These are phyloP conservation scores for Penicillium freii DNA, from an alignment of 2,329 filamentous ascomycete genomes.

Conservation along the genomic window DNA sequence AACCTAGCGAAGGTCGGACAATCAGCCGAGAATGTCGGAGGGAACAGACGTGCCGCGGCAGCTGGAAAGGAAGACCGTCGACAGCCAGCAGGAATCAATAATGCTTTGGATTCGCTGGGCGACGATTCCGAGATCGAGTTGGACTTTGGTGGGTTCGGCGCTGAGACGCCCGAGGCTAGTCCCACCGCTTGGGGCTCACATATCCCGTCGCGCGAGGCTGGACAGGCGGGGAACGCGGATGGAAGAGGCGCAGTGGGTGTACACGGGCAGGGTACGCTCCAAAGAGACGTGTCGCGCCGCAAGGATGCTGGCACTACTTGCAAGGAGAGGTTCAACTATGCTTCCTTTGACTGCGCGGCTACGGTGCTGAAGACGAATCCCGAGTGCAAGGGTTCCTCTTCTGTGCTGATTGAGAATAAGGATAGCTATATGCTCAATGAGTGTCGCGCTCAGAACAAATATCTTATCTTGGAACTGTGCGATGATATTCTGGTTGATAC, in stretches of 20 bases:
- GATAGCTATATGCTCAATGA: constrained; percentile 97
- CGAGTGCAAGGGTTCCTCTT: constrained; percentile 81
- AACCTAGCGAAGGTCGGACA: constrained; percentile 85
- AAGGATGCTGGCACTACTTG: constrained; percentile 96
- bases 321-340: constrained; percentile 96
- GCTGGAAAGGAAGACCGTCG: constrained; percentile 52
- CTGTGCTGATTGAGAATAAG: constrained; percentile 92
- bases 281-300: constrained; percentile 62
- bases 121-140: constrained; percentile 85
- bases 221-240: constrained; percentile 9
- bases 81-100: constrained; percentile 53
- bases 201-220: constrained; percentile 27
- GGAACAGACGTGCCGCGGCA: constrained; percentile 50
- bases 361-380: constrained; percentile 87
- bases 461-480: constrained; percentile 89
- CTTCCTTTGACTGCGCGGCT: constrained; percentile 94
- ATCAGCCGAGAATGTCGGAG: constrained; percentile 65
- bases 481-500: constrained; percentile 87
- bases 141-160: constrained; percentile 64
- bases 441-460: constrained; percentile 83
- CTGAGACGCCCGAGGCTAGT: constrained; percentile 42
- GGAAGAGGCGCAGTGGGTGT: constrained; percentile 23
- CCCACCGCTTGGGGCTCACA: constrained; percentile 32
- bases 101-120: constrained; percentile 74
- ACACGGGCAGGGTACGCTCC: constrained; percentile 45